A percentile compares a stretch with the other conserved stretches of the same genome.
Conservation (phyloP, 2,329 filamentous ascomycete species). For the Dothiorella sarmentorum region DNA sequence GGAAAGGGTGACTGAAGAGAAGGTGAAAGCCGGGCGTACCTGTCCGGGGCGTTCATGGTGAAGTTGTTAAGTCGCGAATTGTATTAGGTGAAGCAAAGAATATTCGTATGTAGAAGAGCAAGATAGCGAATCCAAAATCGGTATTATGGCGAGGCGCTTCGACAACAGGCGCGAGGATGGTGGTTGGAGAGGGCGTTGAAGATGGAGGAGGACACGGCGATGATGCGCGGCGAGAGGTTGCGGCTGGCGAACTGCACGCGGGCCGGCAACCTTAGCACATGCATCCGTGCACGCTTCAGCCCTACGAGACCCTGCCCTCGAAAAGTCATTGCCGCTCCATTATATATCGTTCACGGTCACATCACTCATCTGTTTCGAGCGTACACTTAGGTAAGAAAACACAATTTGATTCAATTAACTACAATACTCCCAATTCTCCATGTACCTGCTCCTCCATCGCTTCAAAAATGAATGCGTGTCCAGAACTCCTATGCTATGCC, state of each 20-base stretch:
- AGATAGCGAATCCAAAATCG: background rate
- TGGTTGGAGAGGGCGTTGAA: background rate
- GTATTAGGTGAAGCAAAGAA: background rate
- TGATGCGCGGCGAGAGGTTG: constrained; percentile 1
- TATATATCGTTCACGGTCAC: background rate
- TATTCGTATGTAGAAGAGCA: too few relatives aligned
- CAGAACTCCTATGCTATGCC: background rate
- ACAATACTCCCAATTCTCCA: background rate
- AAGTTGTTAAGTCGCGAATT: constrained; percentile 8
- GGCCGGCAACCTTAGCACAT: background rate
- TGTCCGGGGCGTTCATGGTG: constrained; percentile 38
- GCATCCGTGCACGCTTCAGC: background rate
- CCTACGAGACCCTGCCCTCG: background rate
- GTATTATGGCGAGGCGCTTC: background rate
- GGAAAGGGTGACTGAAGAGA: background rate
- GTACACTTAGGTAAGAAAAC: too few relatives aligned
- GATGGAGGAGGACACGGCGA: background rate
- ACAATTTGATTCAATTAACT: background rate
- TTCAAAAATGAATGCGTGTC: background rate
- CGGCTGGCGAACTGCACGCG: background rate
- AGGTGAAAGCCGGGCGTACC: constrained; percentile 26
- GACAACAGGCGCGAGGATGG: background rate
- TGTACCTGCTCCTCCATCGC: too few relatives aligned
- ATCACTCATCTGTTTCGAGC: background rate
- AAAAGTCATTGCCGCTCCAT: constrained; percentile 6